phyloP scores from a whole-genome alignment of 805 yeast genomes.

The Ogataea nonfermentans region DNA sequence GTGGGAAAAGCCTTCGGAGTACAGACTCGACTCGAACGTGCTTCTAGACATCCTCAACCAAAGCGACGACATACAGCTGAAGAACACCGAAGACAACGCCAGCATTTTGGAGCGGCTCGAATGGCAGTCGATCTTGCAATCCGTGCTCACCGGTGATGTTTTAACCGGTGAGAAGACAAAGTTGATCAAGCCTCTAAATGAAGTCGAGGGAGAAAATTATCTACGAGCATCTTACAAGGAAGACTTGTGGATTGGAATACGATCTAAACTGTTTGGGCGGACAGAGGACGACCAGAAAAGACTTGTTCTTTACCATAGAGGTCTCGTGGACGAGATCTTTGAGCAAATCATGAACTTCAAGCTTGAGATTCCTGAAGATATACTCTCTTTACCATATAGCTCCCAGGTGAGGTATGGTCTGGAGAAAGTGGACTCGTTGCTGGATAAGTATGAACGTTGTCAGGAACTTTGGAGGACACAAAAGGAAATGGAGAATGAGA shows the following conservation, averaged over 20 bases:
- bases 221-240: conserved; percentile 58
- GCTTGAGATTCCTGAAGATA: conserved; percentile 42
- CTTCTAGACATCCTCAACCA: conserved; percentile 32
- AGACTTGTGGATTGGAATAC: conserved; percentile 82
- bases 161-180: conserved; percentile 85
- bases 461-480: conserved; percentile 77
- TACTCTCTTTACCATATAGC: conserved; percentile 18
- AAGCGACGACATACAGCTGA: conserved; percentile 37
- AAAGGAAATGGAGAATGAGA: conserved; percentile 75
- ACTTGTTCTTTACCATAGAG: conserved; percentile 64
- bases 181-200: conserved; percentile 49
- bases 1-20: conserved; percentile 35
- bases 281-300: conserved; percentile 75
- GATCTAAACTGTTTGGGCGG: conserved; percentile 79
- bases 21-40: conserved; percentile 36
- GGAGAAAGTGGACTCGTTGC: conserved; percentile 51
- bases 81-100: conserved; percentile 28
- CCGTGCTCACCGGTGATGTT: conserved; percentile 93
- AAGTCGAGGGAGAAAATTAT: conserved; percentile 44
- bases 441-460: conserved; percentile 62
- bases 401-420: conserved; percentile 36
- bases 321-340: conserved; percentile 68
- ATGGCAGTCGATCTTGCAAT: conserved; percentile 92
- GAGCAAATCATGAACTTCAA: conserved; percentile 67
- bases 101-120: conserved; percentile 72